These are phyloP conservation scores for Chaetomium olivaceum DNA, from an alignment of 2,329 filamentous ascomycete genomes.

Conservation along the genomic window DNA sequence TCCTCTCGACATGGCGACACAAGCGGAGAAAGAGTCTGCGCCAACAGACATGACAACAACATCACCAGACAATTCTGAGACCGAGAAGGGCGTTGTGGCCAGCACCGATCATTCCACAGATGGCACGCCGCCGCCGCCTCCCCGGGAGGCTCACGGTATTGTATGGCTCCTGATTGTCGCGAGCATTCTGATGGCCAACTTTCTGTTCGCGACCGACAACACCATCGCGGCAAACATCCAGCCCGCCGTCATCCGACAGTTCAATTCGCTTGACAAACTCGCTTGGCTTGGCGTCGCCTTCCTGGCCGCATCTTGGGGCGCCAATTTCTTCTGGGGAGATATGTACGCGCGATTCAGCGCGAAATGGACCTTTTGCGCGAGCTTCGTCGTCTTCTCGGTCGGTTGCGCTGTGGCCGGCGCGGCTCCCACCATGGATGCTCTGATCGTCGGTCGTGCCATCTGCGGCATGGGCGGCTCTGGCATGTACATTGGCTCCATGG, in stretches of 20 bases:
- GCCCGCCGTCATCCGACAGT: not conserved
- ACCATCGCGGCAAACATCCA: conserved; percentile 4
- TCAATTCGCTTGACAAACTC: not conserved
- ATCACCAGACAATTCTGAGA: not conserved
- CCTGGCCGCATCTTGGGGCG: not conserved
- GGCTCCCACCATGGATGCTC: not conserved
- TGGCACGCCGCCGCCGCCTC: too few relatives aligned
- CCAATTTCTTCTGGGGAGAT: not conserved
- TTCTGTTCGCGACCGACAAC: not conserved
- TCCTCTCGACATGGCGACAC: not conserved
- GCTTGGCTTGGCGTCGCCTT: not conserved
- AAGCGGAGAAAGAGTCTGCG: not conserved
- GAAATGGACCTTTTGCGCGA: not conserved
- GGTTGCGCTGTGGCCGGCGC: not conserved
- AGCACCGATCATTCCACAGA: not conserved
- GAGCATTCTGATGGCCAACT: not conserved
- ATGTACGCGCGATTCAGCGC: not conserved
- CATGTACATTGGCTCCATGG: not conserved
- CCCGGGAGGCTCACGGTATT: not conserved
- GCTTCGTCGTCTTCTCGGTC: not conserved
- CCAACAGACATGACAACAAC: not conserved
- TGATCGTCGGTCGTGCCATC: not conserved
- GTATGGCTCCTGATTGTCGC: not conserved
- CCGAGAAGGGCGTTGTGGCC: not conserved
- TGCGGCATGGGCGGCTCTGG: not conserved